Base-by-base conservation (phyloP, 2,329 filamentous ascomycete genomes). In the Penicillium sp. region DNA sequence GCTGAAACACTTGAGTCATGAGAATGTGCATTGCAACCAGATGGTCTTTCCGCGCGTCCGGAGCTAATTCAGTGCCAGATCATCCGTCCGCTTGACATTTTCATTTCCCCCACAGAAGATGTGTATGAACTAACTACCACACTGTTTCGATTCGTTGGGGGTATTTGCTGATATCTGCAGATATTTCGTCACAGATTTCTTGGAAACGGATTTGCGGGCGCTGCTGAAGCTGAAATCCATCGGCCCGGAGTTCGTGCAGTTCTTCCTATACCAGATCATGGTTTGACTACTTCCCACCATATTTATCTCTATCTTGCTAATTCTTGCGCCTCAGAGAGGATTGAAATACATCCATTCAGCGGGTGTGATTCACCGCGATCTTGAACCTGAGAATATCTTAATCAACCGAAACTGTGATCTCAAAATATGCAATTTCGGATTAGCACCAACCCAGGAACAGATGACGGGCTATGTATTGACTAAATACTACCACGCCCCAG, bases 381-480 rank as follows among this genome's bases (percentile, higher is more conserved):
- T 99, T 64, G 97, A 97, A 78, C 94, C 94, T 50, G 96, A 90
- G 81, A 97, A 97, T 78, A 97, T 99, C 68, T 84, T 99, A 56
- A 91, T 99, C 75, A 97, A 99, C 78, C 94, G 97, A 78, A 97
- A 97, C 77, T 99, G 94, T 77, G 94, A 99, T 77, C 79, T 97
- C 66, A 97, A 97, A 80, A 97, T 99, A 74, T 97, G 94, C 82
- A 93, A 97, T 74, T 97, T 99, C 68, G 94, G 93, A 61, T 82
- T 97, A 58, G 93, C 94, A 50, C 89, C 94, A 75, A 95, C 97
- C 68, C 94, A 97, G 73, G 93, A 97, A 70, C 93, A 97, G 77
- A 97, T 97, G 93, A 97, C 94, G 35, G 94, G 94, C 67, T 97
- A 97, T 70, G 93, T 97, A 56, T 96, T 93, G 38, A 97, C 94